Base-by-base conservation (phyloP, 1,284 basidiomycete genomes). In the Vanrija sp. region DNA sequence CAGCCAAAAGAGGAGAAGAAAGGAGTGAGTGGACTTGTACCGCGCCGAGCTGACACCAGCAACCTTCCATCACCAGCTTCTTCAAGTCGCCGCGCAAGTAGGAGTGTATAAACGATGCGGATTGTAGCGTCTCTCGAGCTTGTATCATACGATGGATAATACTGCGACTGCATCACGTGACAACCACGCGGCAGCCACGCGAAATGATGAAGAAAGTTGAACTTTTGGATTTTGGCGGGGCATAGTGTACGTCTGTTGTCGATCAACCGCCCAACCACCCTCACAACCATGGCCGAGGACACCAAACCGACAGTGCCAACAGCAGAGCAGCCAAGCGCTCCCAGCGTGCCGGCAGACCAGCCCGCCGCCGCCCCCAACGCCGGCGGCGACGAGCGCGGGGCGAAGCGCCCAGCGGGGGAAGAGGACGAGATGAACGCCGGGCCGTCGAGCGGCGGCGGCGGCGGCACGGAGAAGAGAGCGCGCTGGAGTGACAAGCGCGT, bases 41-140 rank as follows among this genome's bases (percentile, higher is more conserved):
- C 38, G 46, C 21, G 12, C 45, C 6, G 38, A 29, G 43, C 45
- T 51, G 19, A 52, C 48, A n/a, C 12, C 46, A 68, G 64, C 70
- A 72, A 66, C 65, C 65, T n/a, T 52, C 64, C 7, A 72, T 72
- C 19, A 69, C 66, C 46, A 65, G 52, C 46, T 71, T 73, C 49
- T 73, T 73, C 60, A 64, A 65, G 49, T 65, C 65, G 7, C 71
- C 71, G 25, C 44, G 43, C 40, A 61, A 65, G 49, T 54, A 34
- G 34, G 34, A 34, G 1, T 34, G 34, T 34, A 15, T 34, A 5
- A 5, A 5, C 12, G 14, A 5, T 14, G 10, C 5, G 34, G 9
- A 14, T 12, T 34, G 34, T 34, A 34, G 34, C 34, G 8, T 12
- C 12, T 14, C 12, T 12, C 9, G 2, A 14, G 9, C 34, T 34